Conservation (phyloP, 306 rosid genomes). For the Urtica urens region DNA sequence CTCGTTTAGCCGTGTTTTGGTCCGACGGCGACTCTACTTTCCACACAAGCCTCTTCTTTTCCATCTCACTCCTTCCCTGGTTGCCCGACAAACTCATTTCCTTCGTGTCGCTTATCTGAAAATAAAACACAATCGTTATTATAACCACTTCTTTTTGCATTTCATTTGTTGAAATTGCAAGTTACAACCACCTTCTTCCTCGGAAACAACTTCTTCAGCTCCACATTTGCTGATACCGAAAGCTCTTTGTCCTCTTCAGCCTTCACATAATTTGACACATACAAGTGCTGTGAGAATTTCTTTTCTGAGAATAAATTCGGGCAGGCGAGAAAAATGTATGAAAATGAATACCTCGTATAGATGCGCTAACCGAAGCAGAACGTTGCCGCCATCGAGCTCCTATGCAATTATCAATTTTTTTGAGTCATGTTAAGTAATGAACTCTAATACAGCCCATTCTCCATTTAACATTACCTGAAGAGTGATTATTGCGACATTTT, state of each 20-base stretch:
- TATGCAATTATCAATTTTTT: background rate
- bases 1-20: slow-evolving; percentile 28
- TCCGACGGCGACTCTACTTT: slow-evolving; percentile 41
- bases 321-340: background rate
- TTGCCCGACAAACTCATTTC: slow-evolving; percentile 45
- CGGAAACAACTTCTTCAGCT: slow-evolving; percentile 70
- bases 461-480: slow-evolving; percentile 24
- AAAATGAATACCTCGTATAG: slow-evolving; percentile 27
- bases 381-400: slow-evolving; percentile 30
- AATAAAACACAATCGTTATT: background rate
- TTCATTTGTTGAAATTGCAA: background rate
- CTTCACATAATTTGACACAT: too few species aligned
- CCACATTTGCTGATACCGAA: slow-evolving; percentile 54
- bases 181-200: slow-evolving; percentile 45
- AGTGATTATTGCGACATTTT: slow-evolving; percentile 37
- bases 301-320: too few species aligned
- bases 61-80: slow-evolving; percentile 79
- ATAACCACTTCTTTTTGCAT: background rate
- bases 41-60: slow-evolving; percentile 73
- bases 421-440: background rate
- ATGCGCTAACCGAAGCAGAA: slow-evolving; percentile 39
- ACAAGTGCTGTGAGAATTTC: too few species aligned
- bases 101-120: slow-evolving; percentile 22
- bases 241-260: slow-evolving; percentile 79
- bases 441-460: too few species aligned